Evolutionary conservation across 2,329 filamentous ascomycete genomes (phyloP).

Genomic region (Fusarium lateritium): DNA sequence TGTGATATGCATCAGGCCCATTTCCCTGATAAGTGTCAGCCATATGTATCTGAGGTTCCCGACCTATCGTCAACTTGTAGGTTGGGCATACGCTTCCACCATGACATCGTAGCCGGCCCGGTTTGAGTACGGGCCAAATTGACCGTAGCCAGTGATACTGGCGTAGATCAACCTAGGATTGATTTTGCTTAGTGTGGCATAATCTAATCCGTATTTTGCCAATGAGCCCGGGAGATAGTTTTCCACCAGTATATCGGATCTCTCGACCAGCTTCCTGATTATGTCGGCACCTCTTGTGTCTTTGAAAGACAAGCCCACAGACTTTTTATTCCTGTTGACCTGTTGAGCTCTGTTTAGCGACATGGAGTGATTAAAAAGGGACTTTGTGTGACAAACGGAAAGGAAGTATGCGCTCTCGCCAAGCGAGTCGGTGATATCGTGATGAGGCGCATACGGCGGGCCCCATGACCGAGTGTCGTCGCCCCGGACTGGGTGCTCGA

Average conservation of each 20-base stretch:
- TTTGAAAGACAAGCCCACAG: slow-evolving; percentile 89
- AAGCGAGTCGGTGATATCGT: slow-evolving; percentile 67
- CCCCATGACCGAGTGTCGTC: slow-evolving; percentile 98
- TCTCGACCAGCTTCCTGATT: slow-evolving; percentile 83
- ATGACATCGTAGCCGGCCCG: slow-evolving; percentile 98
- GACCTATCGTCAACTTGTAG: too few relatives aligned
- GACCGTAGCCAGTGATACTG: slow-evolving; percentile 95
- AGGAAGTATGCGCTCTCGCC: slow-evolving; percentile 96
- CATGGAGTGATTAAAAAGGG: too few relatives aligned
- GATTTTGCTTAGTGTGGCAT: slow-evolving; percentile 79
- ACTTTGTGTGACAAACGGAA: slow-evolving; percentile 65
- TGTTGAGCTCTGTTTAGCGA: slow-evolving; percentile 53
- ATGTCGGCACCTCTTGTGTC: slow-evolving; percentile 87
- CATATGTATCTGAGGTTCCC: too few relatives aligned
- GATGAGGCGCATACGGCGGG: slow-evolving; percentile 88
- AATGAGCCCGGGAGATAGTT: slow-evolving; percentile 93
- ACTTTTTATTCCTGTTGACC: slow-evolving; percentile 98
- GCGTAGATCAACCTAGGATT: slow-evolving; percentile 92
- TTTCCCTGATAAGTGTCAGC: slow-evolving; percentile 65
- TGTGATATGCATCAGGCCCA: slow-evolving; percentile 98
- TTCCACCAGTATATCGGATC: slow-evolving; percentile 92
- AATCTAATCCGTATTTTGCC: slow-evolving; percentile 95
- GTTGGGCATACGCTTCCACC: slow-evolving; percentile 79
- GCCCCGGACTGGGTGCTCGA: slow-evolving; percentile 90
- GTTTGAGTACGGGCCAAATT: slow-evolving; percentile 88